phyloP scores from a whole-genome alignment of 2,329 filamentous ascomycete genomes.

The Fusarium brevicatenulatum region DNA sequence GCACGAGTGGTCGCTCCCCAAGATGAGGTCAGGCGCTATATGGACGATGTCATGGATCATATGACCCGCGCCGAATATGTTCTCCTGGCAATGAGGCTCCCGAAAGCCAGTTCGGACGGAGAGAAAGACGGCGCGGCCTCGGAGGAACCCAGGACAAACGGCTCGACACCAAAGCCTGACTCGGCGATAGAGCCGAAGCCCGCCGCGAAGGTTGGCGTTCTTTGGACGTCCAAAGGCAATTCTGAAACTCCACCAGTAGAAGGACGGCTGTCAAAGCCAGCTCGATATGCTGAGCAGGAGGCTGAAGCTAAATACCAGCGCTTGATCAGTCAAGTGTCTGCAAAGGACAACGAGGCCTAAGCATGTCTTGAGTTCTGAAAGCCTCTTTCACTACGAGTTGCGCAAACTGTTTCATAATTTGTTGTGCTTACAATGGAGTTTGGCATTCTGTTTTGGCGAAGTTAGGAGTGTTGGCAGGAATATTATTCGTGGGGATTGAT shows the following conservation, averaged over 20 bases:
- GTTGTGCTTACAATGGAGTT: slow-evolving; percentile 22
- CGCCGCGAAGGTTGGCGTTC: slow-evolving; percentile 46
- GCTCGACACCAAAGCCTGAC: slow-evolving; percentile 47
- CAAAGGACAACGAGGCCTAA: slow-evolving; percentile 45
- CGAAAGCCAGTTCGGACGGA: slow-evolving; percentile 52
- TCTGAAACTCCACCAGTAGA: slow-evolving; percentile 32
- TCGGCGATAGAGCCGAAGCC: slow-evolving; percentile 39
- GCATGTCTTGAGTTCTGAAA: neutral
- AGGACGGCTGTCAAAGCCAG: slow-evolving; percentile 36
- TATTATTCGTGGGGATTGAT: slow-evolving; percentile 14
- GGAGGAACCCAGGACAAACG: slow-evolving; percentile 48
- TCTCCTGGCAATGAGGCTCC: slow-evolving; percentile 73
- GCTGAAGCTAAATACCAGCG: slow-evolving; percentile 50
- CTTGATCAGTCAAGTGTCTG: slow-evolving; percentile 51
- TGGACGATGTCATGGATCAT: slow-evolving; percentile 76
- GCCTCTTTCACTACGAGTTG: neutral
- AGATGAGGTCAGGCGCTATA: slow-evolving; percentile 72
- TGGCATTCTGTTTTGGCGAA: slow-evolving; percentile 24
- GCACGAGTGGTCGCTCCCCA: slow-evolving; percentile 69
- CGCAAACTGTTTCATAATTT: slow-evolving; percentile 33
- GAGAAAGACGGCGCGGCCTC: slow-evolving; percentile 43
- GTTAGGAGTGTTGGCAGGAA: slow-evolving; percentile 38
- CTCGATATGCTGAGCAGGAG: slow-evolving; percentile 50
- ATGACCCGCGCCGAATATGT: slow-evolving; percentile 76
- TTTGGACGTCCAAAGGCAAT: slow-evolving; percentile 49